These are phyloP conservation scores for Penicillium maclennaniae DNA, from an alignment of 495 filamentous ascomycete genomes.

Conservation along the genomic window DNA sequence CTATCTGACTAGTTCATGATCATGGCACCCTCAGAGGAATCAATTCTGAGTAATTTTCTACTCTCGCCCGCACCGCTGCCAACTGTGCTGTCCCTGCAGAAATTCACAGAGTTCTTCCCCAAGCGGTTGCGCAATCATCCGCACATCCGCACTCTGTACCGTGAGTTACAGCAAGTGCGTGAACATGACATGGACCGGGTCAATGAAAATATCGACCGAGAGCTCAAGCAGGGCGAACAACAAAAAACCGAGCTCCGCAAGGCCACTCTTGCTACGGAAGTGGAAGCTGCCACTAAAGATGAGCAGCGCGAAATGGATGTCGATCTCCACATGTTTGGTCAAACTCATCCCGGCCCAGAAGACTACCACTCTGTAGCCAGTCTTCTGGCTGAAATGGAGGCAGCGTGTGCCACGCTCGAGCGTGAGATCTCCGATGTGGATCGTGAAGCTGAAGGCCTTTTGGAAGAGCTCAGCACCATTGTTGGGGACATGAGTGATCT, in stretches of 20 bases:
- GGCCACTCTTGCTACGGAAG: conserved; percentile 48
- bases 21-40: conserved; percentile 69
- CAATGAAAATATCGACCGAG: conserved; percentile 60
- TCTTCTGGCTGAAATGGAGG: conserved; percentile 64
- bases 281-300: conserved; percentile 49
- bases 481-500: conserved; percentile 76
- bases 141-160: conserved; percentile 70
- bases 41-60: conserved; percentile 73
- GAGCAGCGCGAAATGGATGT: conserved; percentile 68
- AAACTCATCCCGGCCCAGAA: conserved; percentile 33
- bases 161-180: conserved; percentile 70
- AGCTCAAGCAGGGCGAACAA: conserved; percentile 59
- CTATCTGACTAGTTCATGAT: not conserved
- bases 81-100: conserved; percentile 64
- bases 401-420: conserved; percentile 61
- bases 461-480: conserved; percentile 57
- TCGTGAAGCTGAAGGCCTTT: conserved; percentile 55
- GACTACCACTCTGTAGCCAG: conserved; percentile 58
- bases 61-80: conserved; percentile 70
- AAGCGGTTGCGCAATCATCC: conserved; percentile 63
- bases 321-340: conserved; percentile 69
- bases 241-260: conserved; percentile 60
- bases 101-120: conserved; percentile 77
- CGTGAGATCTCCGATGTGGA: conserved; percentile 61
- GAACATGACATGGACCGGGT: conserved; percentile 65